Evolutionary conservation across 192 early-diverging fungal genomes (phyloP).

Genomic region (Pilaira anomala): DNA sequence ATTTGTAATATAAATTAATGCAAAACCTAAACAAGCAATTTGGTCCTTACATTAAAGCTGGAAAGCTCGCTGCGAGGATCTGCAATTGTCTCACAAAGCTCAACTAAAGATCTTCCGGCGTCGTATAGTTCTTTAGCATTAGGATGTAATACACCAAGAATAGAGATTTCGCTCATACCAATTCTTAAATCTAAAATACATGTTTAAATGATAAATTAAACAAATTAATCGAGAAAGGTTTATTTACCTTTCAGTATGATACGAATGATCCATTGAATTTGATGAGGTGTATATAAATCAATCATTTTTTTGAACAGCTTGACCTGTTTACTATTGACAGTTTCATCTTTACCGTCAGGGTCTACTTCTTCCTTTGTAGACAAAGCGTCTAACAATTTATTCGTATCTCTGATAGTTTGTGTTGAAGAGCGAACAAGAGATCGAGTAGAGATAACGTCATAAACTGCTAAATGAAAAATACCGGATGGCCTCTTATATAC

Average conservation of each 20-base stretch:
- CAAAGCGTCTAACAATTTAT: slow-evolving; percentile 52
- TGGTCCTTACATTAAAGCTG: too few relatives aligned
- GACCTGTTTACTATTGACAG: slow-evolving; percentile 3
- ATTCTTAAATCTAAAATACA: slow-evolving; percentile 59
- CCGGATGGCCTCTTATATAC: slow-evolving; percentile 49
- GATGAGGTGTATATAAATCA: slow-evolving; percentile 54
- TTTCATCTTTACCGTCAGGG: neutral
- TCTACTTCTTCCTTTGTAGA: slow-evolving; percentile 31
- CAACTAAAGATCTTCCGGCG: slow-evolving; percentile 58
- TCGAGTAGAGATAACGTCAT: slow-evolving; percentile 44
- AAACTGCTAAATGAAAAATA: slow-evolving; percentile 59
- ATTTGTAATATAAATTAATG: neutral
- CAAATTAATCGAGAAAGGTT: neutral
- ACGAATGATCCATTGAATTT: slow-evolving; percentile 75
- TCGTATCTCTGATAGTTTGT: slow-evolving; percentile 60
- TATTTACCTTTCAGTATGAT: slow-evolving; percentile 69
- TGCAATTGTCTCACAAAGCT: slow-evolving; percentile 41
- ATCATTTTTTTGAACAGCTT: slow-evolving; percentile 53
- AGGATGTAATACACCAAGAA: slow-evolving; percentile 64
- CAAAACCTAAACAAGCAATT: too few relatives aligned
- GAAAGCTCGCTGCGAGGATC: too few relatives aligned
- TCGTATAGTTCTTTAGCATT: slow-evolving; percentile 68
- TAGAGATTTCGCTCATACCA: slow-evolving; percentile 67
- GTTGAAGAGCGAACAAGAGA: slow-evolving; percentile 45
- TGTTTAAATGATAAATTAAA: neutral